Evolutionary conservation across 2,329 filamentous ascomycete species (phyloP).

Genomic region (Acrodontium crateriforme): DNA sequence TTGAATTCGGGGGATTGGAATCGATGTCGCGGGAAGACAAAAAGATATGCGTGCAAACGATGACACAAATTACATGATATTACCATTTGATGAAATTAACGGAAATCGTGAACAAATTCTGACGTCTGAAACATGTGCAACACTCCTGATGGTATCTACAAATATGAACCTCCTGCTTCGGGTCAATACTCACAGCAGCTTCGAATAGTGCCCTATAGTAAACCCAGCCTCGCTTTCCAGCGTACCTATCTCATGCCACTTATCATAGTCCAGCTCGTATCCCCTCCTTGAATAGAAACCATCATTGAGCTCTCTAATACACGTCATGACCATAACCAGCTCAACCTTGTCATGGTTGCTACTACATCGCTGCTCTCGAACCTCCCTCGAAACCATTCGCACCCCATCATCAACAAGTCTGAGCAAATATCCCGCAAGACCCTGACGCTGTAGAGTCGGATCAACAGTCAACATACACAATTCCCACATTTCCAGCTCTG

Average conservation of each 20-base stretch:
- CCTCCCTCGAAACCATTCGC: conserved; percentile 5
- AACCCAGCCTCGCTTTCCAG: conserved; percentile 9
- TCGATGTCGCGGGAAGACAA: no score
- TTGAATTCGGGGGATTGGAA: no score
- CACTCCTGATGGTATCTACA: no score
- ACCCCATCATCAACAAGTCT: conserved; percentile 7
- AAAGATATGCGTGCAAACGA: no score
- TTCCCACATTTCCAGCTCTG: conserved; percentile 7
- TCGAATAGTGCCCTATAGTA: conserved; percentile 8
- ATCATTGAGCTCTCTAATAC: conserved; percentile 8
- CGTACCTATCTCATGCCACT: conserved; percentile 4
- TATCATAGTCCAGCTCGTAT: conserved; percentile 10
- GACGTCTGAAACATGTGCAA: no score
- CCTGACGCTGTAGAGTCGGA: conserved; percentile 4
- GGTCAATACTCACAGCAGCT: no score
- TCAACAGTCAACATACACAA: conserved; percentile 8
- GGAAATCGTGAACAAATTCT: no score
- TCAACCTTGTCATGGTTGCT: neutral
- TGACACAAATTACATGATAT: no score
- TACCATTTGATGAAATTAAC: no score
- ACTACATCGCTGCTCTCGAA: conserved; percentile 1
- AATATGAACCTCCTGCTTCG: no score
- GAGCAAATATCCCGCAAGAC: conserved; percentile 10
- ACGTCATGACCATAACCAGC: conserved; percentile 8
- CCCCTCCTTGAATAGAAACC: conserved; percentile 6